Base-by-base conservation (phyloP, 192 early-diverging fungal genomes). In the Coemansia sp. region DNA sequence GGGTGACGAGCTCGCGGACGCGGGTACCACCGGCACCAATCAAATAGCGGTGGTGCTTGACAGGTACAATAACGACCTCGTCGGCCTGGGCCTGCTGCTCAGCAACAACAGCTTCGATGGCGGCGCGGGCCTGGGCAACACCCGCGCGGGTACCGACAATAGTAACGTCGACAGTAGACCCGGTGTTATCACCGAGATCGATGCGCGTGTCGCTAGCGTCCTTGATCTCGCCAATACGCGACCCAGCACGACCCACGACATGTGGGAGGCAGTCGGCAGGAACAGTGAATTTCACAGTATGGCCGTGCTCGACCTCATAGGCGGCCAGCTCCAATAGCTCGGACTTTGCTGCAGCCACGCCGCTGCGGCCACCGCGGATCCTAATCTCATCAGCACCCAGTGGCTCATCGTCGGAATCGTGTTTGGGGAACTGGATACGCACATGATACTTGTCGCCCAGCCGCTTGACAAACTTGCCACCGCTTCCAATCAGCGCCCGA, bases 271-370 rank as follows among this genome's bases (percentile, higher is more conserved):
- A 73, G 30, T 82, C 72, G 17, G 85, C 85, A 5, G 94, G 89
- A 35, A 96, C 82, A 0, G 55, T 67, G 73, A 96, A 90, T 28
- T 78, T 88, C 33, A 84, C 69, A 0, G 85, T 86, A 63, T 91
- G 89, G 76, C 77, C 85, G 78, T 92, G 86, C 69, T 92, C 92
- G 43, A 82, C 81, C 75, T 99, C 95, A 67, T 94, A 89, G 28
- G 94, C 93, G 16, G 92, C 87, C 26, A 93, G 84, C 63, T 93
- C 90, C 68, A 94, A 65, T 42, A 99, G 85, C 78, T 96, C 94
- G 35, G 78, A 80, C 84, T 93, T 92, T 59, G 93, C 94, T 26
- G 80, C 75, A 8, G 86, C 84, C 49, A 94, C 92, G 62, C 93
- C 94, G 73, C 86, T 89, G 75, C 92, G 93, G 40, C 90, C 89